Evolutionary conservation across 352 stramenopile genomes (phyloP).

Genomic region (Globisporangium recalcitrans): DNA sequence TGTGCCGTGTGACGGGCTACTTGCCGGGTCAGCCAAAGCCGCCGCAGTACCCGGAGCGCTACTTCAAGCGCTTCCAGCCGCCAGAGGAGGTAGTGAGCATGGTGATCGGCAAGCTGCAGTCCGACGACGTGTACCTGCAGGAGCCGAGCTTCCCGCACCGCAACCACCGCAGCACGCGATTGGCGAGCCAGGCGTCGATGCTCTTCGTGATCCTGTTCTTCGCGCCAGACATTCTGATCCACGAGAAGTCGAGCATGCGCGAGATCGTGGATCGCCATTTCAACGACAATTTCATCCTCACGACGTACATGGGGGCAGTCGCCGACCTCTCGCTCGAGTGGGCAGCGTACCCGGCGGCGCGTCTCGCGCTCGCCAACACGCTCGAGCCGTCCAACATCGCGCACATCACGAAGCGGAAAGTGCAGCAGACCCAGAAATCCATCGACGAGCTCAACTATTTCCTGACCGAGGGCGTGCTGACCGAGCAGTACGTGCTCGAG

Average conservation of each 20-base stretch:
- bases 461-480: constrained; percentile 89
- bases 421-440: constrained; percentile 75
- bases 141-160: constrained; percentile 90
- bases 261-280: constrained; percentile 95
- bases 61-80: constrained; percentile 85
- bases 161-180: constrained; percentile 88
- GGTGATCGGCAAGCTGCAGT: constrained; percentile 92
- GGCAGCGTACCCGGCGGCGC: constrained; percentile 86
- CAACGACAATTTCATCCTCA: constrained; percentile 95
- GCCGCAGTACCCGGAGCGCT: constrained; percentile 83
- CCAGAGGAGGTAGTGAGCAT: constrained; percentile 88
- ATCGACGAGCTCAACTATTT: constrained; percentile 90
- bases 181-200: constrained; percentile 91
- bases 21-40: constrained; percentile 80
- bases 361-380: constrained; percentile 87
- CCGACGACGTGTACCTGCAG: constrained; percentile 93
- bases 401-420: constrained; percentile 87
- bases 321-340: constrained; percentile 92
- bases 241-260: constrained; percentile 90
- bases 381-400: constrained; percentile 84
- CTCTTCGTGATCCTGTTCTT: constrained; percentile 96
- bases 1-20: constrained; percentile 89
- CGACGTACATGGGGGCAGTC: constrained; percentile 93
- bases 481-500: constrained; percentile 92
- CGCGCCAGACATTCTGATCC: constrained; percentile 87